Evolutionary conservation across 441 rosid genomes (phyloP), one percentile per base, ranked within the genome.

Genomic region (Arabidopsis lyrata): DNA sequence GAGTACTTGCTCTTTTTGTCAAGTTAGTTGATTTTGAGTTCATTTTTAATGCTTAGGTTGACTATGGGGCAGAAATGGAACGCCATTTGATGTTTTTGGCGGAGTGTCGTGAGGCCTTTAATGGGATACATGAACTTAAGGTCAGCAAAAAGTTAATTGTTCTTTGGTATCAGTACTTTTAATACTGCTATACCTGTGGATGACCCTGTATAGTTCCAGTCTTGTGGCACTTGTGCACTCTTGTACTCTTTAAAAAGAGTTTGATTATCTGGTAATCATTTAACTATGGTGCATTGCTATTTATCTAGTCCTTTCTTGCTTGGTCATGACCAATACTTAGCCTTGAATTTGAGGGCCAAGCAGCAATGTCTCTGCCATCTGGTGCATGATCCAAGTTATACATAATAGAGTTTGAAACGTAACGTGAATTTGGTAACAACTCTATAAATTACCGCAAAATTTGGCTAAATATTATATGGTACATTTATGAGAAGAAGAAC

Each of bases 51-150:
- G 75, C 49, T 75, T 77, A 94, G 97, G 95, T 90, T 78, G 92
- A 90, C 83, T 87, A 83, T 76, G 93, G 91, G 62, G 73, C 72
- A 68, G 89, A 83, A 53, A 74, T 82, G 82, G 97, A 90, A 81
- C 84, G 50, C 13, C 92, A 94, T 64, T 75, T 94, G 77, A 76
- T 83, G 73, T 94, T 92, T 83, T 85, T 94, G 73, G 88, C 84
- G 47, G 93, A 90, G 84, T 88, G 99, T 50, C 97, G 99, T 69
- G 90, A 83, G 73, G 91, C 92, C 56, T 86, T 94, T 72, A 85
- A 81, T 59, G 78, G 84, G 87, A 77, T 84, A 75, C 78, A 80
- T 77, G 94, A 86, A 71, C 86, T 90, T 59, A 88, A 86, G 95
- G 99, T 93, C 61, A 77, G 83, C 45, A 58, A 58, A 66, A 20